phyloP scores from a whole-genome alignment of 2,329 filamentous ascomycete species.

The Colletotrichum ledebouriae region DNA sequence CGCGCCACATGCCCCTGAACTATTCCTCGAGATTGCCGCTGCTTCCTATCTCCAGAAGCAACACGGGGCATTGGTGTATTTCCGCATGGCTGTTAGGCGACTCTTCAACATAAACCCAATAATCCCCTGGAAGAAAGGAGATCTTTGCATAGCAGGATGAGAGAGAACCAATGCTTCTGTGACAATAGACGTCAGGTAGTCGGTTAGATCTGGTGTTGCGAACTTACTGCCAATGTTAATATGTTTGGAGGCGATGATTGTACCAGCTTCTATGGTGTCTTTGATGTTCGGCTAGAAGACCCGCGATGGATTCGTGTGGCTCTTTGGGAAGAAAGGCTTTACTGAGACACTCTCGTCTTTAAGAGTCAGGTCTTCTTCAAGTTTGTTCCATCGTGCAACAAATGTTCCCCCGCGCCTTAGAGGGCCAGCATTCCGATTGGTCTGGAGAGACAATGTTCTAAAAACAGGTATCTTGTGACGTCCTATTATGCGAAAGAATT shows the following conservation, averaged over 20 bases:
- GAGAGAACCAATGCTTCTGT: slow-evolving; percentile 8
- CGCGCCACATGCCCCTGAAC: slow-evolving; percentile 7
- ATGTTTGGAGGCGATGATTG: background rate
- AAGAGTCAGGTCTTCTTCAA: background rate
- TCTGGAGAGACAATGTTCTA: background rate
- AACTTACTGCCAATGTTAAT: background rate
- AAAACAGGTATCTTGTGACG: background rate
- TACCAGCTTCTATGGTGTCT: background rate
- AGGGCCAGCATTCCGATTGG: background rate
- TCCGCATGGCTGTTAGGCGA: background rate
- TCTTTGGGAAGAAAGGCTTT: background rate
- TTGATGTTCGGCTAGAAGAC: no score
- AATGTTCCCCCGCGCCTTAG: background rate
- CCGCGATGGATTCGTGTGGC: background rate
- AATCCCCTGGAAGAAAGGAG: background rate
- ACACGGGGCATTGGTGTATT: background rate
- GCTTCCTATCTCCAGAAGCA: background rate
- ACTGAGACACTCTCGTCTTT: background rate
- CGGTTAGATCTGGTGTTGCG: background rate
- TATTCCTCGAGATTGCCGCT: background rate
- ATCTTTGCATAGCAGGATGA: background rate
- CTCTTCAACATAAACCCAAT: background rate
- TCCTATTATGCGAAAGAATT: background rate
- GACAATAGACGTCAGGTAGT: background rate
- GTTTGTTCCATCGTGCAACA: background rate